phyloP scores from a whole-genome alignment of 192 early-diverging fungal genomes.

The Linnemannia zychae region DNA sequence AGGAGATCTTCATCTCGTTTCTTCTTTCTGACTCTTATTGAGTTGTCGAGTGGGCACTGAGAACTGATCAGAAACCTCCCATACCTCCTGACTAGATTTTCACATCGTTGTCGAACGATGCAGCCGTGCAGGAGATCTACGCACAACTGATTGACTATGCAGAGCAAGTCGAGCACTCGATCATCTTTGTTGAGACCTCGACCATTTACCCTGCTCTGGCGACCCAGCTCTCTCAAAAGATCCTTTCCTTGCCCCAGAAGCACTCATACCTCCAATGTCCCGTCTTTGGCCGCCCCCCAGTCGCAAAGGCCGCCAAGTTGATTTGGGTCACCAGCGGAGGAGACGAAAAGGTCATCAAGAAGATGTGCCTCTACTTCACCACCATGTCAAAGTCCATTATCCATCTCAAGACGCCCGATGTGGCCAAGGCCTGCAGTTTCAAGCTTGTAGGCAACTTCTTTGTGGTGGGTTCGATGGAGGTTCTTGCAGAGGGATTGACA shows the following conservation, averaged over 20 bases:
- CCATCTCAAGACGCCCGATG: conserved; percentile 59
- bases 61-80: not conserved
- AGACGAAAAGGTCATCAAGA: conserved; percentile 47
- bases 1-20: not conserved
- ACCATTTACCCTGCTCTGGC: conserved; percentile 70
- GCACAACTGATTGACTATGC: conserved; percentile 59
- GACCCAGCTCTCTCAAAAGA: conserved; percentile 34
- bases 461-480: conserved; percentile 66
- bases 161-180: conserved; percentile 46
- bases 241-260: conserved; percentile 35
- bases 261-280: conserved; percentile 63
- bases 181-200: conserved; percentile 71
- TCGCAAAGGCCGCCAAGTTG: conserved; percentile 45
- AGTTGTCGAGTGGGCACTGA: not conserved
- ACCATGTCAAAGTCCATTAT: conserved; percentile 56
- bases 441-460: conserved; percentile 82
- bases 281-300: conserved; percentile 48
- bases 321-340: conserved; percentile 48
- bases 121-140: conserved; percentile 65
- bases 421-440: conserved; percentile 61
- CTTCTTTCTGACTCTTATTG: not conserved
- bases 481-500: conserved; percentile 75
- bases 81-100: conserved; percentile 61
- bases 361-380: conserved; percentile 49
- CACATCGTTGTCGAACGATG: conserved; percentile 70